Conservation (phyloP, 2,329 filamentous ascomycete genomes). For the Botrytis paeoniae region DNA sequence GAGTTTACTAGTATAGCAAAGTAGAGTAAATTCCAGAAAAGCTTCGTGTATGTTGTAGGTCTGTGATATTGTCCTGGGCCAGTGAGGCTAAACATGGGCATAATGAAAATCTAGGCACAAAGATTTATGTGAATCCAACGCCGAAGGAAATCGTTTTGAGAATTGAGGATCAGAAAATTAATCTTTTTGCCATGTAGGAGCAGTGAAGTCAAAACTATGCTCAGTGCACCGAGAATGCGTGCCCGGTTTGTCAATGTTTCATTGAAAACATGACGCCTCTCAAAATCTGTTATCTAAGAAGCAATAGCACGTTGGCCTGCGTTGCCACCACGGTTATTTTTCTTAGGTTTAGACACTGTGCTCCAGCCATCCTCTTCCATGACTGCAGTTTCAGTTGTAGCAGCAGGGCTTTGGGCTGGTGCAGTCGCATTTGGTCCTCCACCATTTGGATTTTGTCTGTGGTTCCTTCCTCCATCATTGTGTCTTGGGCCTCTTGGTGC, state of each 20-base stretch:
- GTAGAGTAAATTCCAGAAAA: conserved; percentile 4
- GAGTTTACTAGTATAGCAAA: conserved; percentile 21
- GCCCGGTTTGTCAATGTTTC: conserved; percentile 19
- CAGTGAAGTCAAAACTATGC: conserved; percentile 17
- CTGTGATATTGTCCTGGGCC: conserved; percentile 20
- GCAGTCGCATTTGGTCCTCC: conserved; percentile 46
- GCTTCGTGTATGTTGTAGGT: conserved; percentile 10
- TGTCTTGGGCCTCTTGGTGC: conserved; percentile 33
- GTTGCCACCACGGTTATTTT: conserved; percentile 39
- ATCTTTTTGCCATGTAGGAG: conserved; percentile 14
- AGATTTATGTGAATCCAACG: conserved; percentile 33
- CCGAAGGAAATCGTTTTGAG: conserved; percentile 22
- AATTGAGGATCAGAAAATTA: conserved; percentile 8
- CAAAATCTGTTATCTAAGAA: conserved; percentile 29
- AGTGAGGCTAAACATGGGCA: conserved; percentile 26
- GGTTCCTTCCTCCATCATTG: conserved; percentile 31
- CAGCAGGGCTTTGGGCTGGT: conserved; percentile 40
- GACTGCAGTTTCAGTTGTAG: conserved; percentile 40
- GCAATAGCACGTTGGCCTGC: conserved; percentile 36
- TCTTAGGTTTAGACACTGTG: conserved; percentile 48
- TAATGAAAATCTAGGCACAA: conserved; percentile 33
- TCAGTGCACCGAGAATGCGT: conserved; percentile 21
- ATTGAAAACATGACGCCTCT: conserved; percentile 13
- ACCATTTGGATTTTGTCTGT: conserved; percentile 40
- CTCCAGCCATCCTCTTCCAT: conserved; percentile 63